Evolutionary conservation across 768 basidiomycete species (phyloP).

Genomic region (Leucocoprinus birnbaumii): DNA sequence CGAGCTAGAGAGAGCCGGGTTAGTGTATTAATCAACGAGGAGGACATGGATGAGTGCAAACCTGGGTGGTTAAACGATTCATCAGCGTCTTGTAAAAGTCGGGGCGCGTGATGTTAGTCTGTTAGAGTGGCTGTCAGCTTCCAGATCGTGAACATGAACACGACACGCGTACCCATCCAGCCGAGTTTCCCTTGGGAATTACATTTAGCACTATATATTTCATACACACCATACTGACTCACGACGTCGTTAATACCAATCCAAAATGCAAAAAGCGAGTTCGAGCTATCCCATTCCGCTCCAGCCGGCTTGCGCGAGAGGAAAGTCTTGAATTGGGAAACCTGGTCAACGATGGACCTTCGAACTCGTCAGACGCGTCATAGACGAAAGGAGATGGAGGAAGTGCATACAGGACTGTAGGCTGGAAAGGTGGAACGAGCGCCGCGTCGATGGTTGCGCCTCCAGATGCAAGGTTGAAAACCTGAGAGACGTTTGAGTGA

Average conservation of each 20-base stretch:
- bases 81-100: conserved; percentile 33
- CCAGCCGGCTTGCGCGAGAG: conserved; percentile 39
- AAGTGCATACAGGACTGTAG: conserved; percentile 38
- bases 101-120: conserved; percentile 35
- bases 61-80: conserved; percentile 31
- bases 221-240: conserved; percentile 20
- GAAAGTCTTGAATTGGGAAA: conserved; percentile 46
- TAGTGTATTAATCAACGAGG: background rate
- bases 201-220: conserved; percentile 3
- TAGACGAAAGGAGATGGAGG: background rate
- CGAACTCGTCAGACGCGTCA: background rate
- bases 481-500: no score
- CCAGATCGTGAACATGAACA: background rate
- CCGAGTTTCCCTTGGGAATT: conserved; percentile 41
- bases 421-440: conserved; percentile 46
- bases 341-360: conserved; percentile 55
- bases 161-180: conserved; percentile 34
- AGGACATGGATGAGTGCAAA: conserved; percentile 14
- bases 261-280: conserved; percentile 60
- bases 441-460: conserved; percentile 58
- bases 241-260: conserved; percentile 68
- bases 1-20: conserved; percentile 30
- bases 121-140: background rate
- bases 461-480: conserved; percentile 52
- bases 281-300: conserved; percentile 48